Evolutionary conservation across 2,329 filamentous ascomycete genomes (phyloP), one percentile per base, ranked within the genome.

Genomic region (Fusarium brachygibbosum): DNA sequence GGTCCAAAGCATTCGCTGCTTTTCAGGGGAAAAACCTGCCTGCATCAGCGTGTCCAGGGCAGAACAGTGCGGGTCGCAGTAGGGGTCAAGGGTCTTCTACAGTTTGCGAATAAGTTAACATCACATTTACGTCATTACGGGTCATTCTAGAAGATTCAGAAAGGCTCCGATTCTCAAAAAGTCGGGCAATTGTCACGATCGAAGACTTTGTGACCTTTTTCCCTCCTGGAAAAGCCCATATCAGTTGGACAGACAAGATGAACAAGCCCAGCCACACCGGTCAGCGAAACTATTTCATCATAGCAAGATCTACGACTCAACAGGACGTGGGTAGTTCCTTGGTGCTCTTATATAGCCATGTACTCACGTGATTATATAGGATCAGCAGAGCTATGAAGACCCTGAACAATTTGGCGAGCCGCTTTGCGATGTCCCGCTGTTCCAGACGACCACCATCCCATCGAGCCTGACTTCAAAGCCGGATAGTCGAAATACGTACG

Each of bases 361-460:
- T 31, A 14, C 59, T 63, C 48, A 63, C 48, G 58, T 63, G 59
- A 56, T 25, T 7, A 9, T 29, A 17, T 16, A 63, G 58, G 4
- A 46, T 31, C 21, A 19, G 6, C 17, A 34, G 3, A 19, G 10
- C 25, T n/a, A 10, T 13, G 5, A 25, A 31, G 42, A 63, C 17
- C 13, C 28, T 34, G 58, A 54, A 31, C 58, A 35, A 45, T 57
- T 63, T 29, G 60, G 60, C 50, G 41, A 35, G 32, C 60, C 58
- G 10, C 58, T 63, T 16, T 42, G 32, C 50, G 19, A 63, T 19
- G 16, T 63, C 21, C 37, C 60, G 3, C 19, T 63, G 12, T 63
- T 63, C 23, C 60, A 63, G 42, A 58, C 35, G 16, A 25, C 10
- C 2, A 34, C 32, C 13, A 63, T 40, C 17, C 37, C 50, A 8